phyloP scores from a whole-genome alignment of 2,329 filamentous ascomycete species.

The Passalora sequoiae region DNA sequence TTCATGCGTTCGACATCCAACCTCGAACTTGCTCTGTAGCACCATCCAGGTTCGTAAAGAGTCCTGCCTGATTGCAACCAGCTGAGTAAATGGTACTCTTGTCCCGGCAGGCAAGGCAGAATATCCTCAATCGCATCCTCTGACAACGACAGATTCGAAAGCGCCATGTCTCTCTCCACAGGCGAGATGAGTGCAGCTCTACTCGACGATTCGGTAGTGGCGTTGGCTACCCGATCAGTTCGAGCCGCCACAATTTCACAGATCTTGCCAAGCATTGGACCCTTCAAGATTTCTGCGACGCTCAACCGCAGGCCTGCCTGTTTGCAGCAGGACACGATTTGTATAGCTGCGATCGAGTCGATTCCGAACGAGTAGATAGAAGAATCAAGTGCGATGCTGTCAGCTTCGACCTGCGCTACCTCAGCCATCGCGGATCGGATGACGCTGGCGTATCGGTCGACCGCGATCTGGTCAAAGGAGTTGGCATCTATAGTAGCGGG shows the following conservation, averaged over 20 bases:
- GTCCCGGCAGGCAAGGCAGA: slow-evolving; percentile 14
- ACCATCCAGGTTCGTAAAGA: slow-evolving; percentile 16
- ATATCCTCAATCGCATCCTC: slow-evolving; percentile 10
- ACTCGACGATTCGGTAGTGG: not conserved
- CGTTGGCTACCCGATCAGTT: not conserved
- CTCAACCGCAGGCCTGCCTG: slow-evolving; percentile 11
- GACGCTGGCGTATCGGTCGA: slow-evolving; percentile 6
- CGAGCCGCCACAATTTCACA: slow-evolving; percentile 11
- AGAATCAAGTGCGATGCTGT: slow-evolving; percentile 11
- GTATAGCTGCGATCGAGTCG: slow-evolving; percentile 16
- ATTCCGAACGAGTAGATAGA: slow-evolving; percentile 16
- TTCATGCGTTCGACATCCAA: slow-evolving; percentile 6
- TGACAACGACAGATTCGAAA: slow-evolving; percentile 1
- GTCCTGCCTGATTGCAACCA: slow-evolving; percentile 14
- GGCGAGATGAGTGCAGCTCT: slow-evolving; percentile 1
- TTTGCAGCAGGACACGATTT: slow-evolving; percentile 13
- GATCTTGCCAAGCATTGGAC: slow-evolving; percentile 12
- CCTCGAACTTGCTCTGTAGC: slow-evolving; percentile 4
- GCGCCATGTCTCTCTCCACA: slow-evolving; percentile 1
- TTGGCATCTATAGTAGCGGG: not conserved
- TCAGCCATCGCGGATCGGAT: slow-evolving; percentile 16
- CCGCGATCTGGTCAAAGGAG: slow-evolving; percentile 6
- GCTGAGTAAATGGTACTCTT: slow-evolving; percentile 13
- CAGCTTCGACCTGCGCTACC: slow-evolving; percentile 10
- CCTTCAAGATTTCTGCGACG: slow-evolving; percentile 15